Evolutionary conservation across 352 stramenopile species (phyloP), one percentile per base, ranked within the genome.

Genomic region (Phytophthora podocarpi): DNA sequence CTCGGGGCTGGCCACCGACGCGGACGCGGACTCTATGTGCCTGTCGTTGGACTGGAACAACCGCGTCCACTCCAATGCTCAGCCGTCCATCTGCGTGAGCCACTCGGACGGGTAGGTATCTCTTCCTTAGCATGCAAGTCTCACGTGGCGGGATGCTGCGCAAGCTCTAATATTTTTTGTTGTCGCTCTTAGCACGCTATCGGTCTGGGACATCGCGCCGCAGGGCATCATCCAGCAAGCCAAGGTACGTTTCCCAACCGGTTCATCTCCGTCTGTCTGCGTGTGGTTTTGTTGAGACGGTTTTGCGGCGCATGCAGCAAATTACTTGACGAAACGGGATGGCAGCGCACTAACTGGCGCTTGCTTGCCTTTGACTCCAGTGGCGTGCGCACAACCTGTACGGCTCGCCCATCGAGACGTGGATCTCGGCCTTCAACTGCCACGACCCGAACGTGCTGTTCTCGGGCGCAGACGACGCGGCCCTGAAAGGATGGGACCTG

Each of bases 11-110:
- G 26, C 61, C 42, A 72, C 62, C 1, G 73, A 88, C 8, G 69
- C 27, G 1, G 50, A 79, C 27, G 57, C 56, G 0, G 67, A 56
- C 24, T 80, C 83, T 15, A 96, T 94, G 85, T 92, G 82, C 28
- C 54, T 96, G 34, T 96, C 87, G 28, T 70, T 96, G 35, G 87
- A 96, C 65, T 96, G 87, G 87, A 93, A 70, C 64, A 91, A 94
- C 50, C 81, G 83, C 36, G 76, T 89, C 23, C 59, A 75, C 13
- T 18, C 70, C 4, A 75, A 55, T 27, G 26, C 54, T 11, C 67
- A 90, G 21, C 85, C 87, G 4, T 73, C 67, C 37, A 75, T 96
- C 37, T 91, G 82, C 50, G 81, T 92, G 18, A 96, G 87, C 60
- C 82, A 93, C 52, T 91, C 85, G 36, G 80, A 96, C 65, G 85